Evolutionary conservation across 495 filamentous ascomycete species (phyloP).

Genomic region (Aspergillus diversus): DNA sequence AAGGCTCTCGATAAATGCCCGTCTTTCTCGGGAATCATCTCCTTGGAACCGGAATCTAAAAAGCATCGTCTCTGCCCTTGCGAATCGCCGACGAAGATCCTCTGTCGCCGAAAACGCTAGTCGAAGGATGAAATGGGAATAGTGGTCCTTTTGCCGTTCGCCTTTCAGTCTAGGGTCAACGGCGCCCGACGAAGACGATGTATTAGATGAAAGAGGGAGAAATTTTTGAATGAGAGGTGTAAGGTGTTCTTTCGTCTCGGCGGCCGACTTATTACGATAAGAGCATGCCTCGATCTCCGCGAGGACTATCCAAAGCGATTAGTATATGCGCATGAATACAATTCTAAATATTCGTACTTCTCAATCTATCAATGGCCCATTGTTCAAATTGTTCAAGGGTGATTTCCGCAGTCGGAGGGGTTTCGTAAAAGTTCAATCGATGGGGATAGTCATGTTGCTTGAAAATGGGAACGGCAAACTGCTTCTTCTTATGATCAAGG

Average conservation of each 20-base stretch:
- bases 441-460: constrained; percentile 77
- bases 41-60: constrained; percentile 78
- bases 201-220: constrained; percentile 80
- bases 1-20: constrained; percentile 75
- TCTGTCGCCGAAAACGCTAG: constrained; percentile 91
- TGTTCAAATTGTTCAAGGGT: constrained; percentile 97
- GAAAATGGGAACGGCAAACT: constrained; percentile 76
- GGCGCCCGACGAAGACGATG: constrained; percentile 57
- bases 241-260: constrained; percentile 80
- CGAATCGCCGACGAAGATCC: constrained; percentile 87
- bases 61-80: constrained; percentile 82
- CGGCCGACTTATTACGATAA: constrained; percentile 82
- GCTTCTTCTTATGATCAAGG: constrained; percentile 79
- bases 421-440: constrained; percentile 88
- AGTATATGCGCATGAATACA: neutral
- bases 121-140: constrained; percentile 95
- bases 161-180: constrained; percentile 55
- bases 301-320: constrained; percentile 63
- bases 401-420: constrained; percentile 89
- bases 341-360: constrained; percentile 53
- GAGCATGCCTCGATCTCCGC: constrained; percentile 94
- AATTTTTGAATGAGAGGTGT: constrained; percentile 80
- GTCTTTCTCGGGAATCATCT: constrained; percentile 70
- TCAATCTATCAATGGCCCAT: constrained; percentile 96
- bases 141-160: constrained; percentile 95